A percentile compares a stretch with the other conserved stretches of the same genome.
phyloP scores from a whole-genome alignment of 2,329 filamentous ascomycete genomes.

The Sarocladium kiliense region DNA sequence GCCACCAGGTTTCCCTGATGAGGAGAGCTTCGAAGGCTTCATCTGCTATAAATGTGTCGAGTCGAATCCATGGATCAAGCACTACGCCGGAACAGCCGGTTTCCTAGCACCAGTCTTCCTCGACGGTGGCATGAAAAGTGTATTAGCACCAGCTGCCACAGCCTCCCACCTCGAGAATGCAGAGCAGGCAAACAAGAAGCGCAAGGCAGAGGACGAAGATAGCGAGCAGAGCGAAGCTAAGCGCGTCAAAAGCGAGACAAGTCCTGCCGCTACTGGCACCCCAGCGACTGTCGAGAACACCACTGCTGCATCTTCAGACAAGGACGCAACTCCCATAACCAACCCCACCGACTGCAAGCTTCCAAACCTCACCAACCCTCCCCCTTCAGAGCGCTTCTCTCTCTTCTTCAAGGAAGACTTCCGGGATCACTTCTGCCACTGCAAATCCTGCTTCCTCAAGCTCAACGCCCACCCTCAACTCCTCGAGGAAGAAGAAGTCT shows the following conservation, averaged over 20 bases:
- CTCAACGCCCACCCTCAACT: slow-evolving; percentile 72
- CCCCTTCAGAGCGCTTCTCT: slow-evolving; percentile 60
- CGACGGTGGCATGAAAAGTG: slow-evolving; percentile 13
- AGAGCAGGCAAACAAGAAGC: slow-evolving; percentile 48
- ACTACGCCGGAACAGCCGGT: slow-evolving; percentile 72
- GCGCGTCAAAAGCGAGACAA: slow-evolving; percentile 43
- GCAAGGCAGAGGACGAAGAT: slow-evolving; percentile 56
- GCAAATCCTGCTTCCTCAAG: slow-evolving; percentile 69
- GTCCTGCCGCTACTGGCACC: slow-evolving; percentile 11
- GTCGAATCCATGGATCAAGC: slow-evolving; percentile 85
- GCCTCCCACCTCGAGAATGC: slow-evolving; percentile 11
- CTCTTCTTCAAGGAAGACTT: slow-evolving; percentile 79
- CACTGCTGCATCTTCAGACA: slow-evolving; percentile 11
- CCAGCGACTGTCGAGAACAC: background rate
- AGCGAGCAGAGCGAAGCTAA: slow-evolving; percentile 37
- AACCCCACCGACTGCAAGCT: slow-evolving; percentile 51
- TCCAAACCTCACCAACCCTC: slow-evolving; percentile 44
- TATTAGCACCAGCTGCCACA: background rate
- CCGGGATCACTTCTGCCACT: slow-evolving; percentile 77
- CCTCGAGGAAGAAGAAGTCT: slow-evolving; percentile 88
- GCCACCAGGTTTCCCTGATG: slow-evolving; percentile 80
- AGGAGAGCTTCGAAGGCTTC: slow-evolving; percentile 85
- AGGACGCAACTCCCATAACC: slow-evolving; percentile 12
- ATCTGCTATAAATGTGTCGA: slow-evolving; percentile 93
- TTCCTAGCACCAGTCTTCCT: slow-evolving; percentile 71